Base-by-base conservation (phyloP, 768 basidiomycete genomes). In the Austroboletus eburneus region DNA sequence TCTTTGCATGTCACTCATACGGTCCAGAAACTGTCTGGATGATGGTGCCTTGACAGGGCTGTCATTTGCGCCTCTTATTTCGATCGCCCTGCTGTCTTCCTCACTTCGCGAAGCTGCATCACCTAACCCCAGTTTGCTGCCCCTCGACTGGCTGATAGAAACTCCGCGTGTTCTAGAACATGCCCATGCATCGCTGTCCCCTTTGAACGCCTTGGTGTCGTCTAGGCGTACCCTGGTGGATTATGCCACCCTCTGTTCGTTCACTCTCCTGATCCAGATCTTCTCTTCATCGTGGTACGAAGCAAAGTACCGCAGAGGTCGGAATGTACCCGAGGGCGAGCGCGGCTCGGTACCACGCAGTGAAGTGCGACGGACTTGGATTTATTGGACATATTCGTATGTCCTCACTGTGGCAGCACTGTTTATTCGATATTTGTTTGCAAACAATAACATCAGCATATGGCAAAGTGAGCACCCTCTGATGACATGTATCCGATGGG, bases 21-120 rank as follows among this genome's bases (percentile, higher is more conserved):
- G 44, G 42, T 33, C 54, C 50, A 92, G 91, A 61, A 80, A 87
- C 46, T 86, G 84, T 39, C 67, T 76, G 12, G 93, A 95, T 61
- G 92, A 96, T 63, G 94, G 94, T 13, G 80, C 85, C 20, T 68
- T 89, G 48, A 91, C 86, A 35, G 91, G 87, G 3, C 69, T 95
- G 12, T 75, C 92, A n/a, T 75, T 93, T 25, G 87, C 84, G 12
- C 91, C 93, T 3, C 71, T 95, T 24, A 80, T 95, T 43, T 77
- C 89, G 8, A 74, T 82, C 9, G 81, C 84, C 0, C 63, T 92
- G 43, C 69, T 91, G 50, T 75, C 74, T 55, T 75, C 77, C 37
- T 77, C 75, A 20, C 70, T 77, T 22, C 68, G 55, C 67, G 61
- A 62, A 58, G 57, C 64, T 51, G 57, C 56, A 46, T 64, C 56